Evolutionary conservation across 768 basidiomycete species (phyloP).

Genomic region (Podaxis pistillaris): DNA sequence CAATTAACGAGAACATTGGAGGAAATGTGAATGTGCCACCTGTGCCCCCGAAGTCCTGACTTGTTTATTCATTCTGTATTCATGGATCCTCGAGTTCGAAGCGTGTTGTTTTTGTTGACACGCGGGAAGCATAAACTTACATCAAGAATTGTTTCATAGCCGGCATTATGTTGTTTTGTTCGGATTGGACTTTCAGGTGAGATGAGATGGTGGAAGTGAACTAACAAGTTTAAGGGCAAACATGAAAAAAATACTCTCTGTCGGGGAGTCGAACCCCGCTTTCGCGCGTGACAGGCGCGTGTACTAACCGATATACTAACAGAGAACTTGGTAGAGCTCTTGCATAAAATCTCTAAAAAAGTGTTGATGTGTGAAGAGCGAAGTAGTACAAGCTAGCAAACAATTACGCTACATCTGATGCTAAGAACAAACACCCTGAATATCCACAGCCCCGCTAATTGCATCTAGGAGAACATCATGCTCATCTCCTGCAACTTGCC

Average conservation of each 20-base stretch:
- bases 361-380: neutral
- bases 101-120: no score
- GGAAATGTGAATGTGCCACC: neutral
- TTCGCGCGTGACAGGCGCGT: constrained; percentile 19
- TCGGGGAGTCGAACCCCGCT: constrained; percentile 22
- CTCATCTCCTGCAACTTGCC: constrained; percentile 65
- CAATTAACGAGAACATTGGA: neutral
- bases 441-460: constrained; percentile 42
- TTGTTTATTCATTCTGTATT: no score
- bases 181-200: no score
- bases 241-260: constrained; percentile 10
- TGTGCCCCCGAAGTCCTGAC: no score
- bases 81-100: no score
- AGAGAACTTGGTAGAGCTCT: neutral
- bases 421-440: constrained; percentile 22
- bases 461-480: constrained; percentile 54
- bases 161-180: no score
- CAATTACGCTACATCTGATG: neutral
- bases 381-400: neutral
- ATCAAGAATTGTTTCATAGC: no score
- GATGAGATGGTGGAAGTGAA: no score
- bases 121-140: no score
- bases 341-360: no score
- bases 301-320: constrained; percentile 15
- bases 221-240: no score